Percentiles rank a stretch among this genome's conserved stretches.
phyloP scores from a whole-genome alignment of 495 filamentous ascomycete species.

The Talaromyces nanjingensis region DNA sequence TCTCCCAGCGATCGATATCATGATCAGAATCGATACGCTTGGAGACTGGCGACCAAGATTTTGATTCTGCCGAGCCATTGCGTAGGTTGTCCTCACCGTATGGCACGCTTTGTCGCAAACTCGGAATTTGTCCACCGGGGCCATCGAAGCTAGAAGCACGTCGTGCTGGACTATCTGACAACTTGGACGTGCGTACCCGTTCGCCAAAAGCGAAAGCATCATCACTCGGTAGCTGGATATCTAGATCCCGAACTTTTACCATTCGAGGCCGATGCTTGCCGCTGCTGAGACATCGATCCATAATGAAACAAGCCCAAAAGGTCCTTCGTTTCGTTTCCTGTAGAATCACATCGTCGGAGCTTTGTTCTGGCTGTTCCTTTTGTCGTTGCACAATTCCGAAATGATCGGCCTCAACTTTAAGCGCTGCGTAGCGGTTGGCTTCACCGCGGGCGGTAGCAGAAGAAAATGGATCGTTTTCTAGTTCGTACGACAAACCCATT shows the following conservation, averaged over 20 bases:
- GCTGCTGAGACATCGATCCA: slow-evolving; percentile 72
- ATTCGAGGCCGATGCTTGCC: slow-evolving; percentile 68
- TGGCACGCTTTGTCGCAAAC: slow-evolving; percentile 38
- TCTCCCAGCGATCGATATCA: slow-evolving; percentile 52
- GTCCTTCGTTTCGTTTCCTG: slow-evolving; percentile 75
- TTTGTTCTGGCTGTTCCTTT: slow-evolving; percentile 28
- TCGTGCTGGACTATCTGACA: slow-evolving; percentile 29
- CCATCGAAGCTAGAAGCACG: slow-evolving; percentile 37
- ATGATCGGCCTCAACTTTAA: slow-evolving; percentile 37
- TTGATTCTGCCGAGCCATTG: slow-evolving; percentile 27
- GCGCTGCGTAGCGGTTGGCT: slow-evolving; percentile 31
- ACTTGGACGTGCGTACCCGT: slow-evolving; percentile 37
- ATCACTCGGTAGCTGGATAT: slow-evolving; percentile 41
- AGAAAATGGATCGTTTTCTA: slow-evolving; percentile 36
- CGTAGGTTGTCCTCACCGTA: slow-evolving; percentile 35
- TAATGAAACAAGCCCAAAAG: slow-evolving; percentile 79
- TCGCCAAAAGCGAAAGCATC: slow-evolving; percentile 44
- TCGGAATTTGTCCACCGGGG: slow-evolving; percentile 39
- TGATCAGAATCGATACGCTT: slow-evolving; percentile 62
- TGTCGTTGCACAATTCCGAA: slow-evolving; percentile 31
- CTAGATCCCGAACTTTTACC: slow-evolving; percentile 59
- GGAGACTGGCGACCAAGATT: slow-evolving; percentile 39
- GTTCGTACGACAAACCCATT: slow-evolving; percentile 61
- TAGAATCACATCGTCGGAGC: slow-evolving; percentile 52
- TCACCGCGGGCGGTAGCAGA: slow-evolving; percentile 20